Base-by-base conservation (phyloP, 495 filamentous ascomycete species). In the Xylaria nigripes region DNA sequence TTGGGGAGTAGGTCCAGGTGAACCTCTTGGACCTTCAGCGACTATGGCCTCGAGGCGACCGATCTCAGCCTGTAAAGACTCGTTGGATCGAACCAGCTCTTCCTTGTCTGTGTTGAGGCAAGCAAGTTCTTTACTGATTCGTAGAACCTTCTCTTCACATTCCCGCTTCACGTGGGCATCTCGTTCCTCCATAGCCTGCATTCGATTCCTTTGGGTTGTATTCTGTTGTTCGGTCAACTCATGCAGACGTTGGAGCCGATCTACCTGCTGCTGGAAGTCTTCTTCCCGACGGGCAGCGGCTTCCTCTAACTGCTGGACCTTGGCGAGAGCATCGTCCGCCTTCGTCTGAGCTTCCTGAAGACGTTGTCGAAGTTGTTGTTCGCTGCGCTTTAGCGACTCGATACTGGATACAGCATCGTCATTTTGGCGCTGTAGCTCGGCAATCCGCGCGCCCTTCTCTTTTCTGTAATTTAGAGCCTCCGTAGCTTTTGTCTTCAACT, bases 391-490 rank as follows among this genome's bases (percentile, higher is more conserved):
- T 3, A 93, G 75, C 9, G 85, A 82, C 48, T 95, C 89, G 41
- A 91, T 77, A 8, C 71, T 86, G 8, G 83, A 81, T 56, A 75
- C 82, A 23, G 86, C 81, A 58, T 97, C 92, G 51, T 96, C 92
- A 58, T 91, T 87, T 46, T 86, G 80, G 15, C 89, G 86, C 65
- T 96, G 88, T 25, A 99, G 81, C 62, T 92, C 86, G 10, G 89
- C 74, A 59, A 96, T 86, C 18, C 87, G 84, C 0, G 87, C 81
- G 59, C 84, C 83, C 76, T 96, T 97, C 66, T 99, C 93, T 61
- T 96, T 97, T 51, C 94, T 83, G 74, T 86, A 94, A 58, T 91
- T 96, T 54, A 89, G 78, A 43, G 87, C 81, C 61, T 97, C 94
- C 29, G 81, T 80, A 42, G 74, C 82, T 68, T 95, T 95, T 0